Conservation (phyloP, 2,329 filamentous ascomycete genomes). For the Fusarium staphyleae region DNA sequence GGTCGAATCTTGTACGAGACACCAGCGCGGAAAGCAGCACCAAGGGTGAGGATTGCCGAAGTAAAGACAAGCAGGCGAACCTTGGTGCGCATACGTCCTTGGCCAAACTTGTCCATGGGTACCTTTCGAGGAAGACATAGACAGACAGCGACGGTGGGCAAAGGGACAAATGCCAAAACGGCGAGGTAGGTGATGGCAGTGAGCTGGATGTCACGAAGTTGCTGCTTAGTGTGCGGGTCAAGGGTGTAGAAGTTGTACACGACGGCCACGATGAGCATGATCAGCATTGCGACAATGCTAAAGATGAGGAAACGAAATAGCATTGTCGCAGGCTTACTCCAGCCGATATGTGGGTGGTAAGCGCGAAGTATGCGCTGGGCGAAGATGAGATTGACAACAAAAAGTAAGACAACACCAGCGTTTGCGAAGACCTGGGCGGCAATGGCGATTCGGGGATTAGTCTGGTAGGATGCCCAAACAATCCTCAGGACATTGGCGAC, state of each 20-base stretch:
- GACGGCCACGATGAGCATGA: constrained; percentile 70
- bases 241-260: constrained; percentile 74
- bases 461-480: constrained; percentile 57
- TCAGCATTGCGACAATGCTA: constrained; percentile 64
- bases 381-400: constrained; percentile 80
- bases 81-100: constrained; percentile 72
- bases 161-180: constrained; percentile 64
- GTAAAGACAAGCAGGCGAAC: constrained; percentile 67
- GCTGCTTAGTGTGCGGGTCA: constrained; percentile 53
- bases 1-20: constrained; percentile 62
- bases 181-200: constrained; percentile 69
- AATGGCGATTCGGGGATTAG: constrained; percentile 54
- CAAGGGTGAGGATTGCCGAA: constrained; percentile 67
- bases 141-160: constrained; percentile 61
- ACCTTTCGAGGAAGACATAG: constrained; percentile 56
- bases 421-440: constrained; percentile 74
- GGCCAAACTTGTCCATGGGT: constrained; percentile 60
- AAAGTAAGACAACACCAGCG: constrained; percentile 77
- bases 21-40: constrained; percentile 72
- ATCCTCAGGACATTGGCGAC: constrained; percentile 60
- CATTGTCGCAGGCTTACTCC: constrained; percentile 62
- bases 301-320: constrained; percentile 66
- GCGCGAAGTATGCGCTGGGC: constrained; percentile 77
- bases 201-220: constrained; percentile 71
- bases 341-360: constrained; percentile 74